Base-by-base conservation (phyloP, 2,329 filamentous ascomycete species). In the Xylariales sp. region DNA sequence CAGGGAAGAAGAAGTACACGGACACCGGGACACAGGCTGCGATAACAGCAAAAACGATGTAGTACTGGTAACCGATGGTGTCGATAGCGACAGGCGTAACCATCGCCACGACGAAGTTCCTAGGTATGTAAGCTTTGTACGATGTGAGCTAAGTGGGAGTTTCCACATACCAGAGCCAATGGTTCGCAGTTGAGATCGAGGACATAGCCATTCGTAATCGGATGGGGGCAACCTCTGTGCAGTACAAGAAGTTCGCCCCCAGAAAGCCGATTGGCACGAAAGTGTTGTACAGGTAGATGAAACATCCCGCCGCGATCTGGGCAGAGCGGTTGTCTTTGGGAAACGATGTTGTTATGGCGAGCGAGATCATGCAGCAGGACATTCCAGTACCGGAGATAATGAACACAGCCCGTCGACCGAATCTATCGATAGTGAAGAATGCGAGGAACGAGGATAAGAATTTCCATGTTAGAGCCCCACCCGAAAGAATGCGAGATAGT, bases 191-290 rank as follows among this genome's bases (percentile, higher is more conserved):
- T 0, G 71, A 74, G 29, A 80, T 71, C 24, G 71, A 70, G 2
- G 72, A 70, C 68, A 80, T 78, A 15, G 72, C 67, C 45, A 74
- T 71, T 15, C 73, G 63, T 20, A 76, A 56, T 9, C 68, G 60
- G 12, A 73, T 61, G 1, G 76, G 76, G 0, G 75, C 74, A 14
- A 80, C 63, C 51, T 80, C 76, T 1, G 76, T 71, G 44, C 74
- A 76, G 58, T 80, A 81, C 15, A 80, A 62, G 60, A 79, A 80
- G 50, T 77, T 79, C 22, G 74, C 69, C 1, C 77, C 76, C 0
- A 78, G 64, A 60, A 78, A 79, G 0, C 75, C 77, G 43, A 79
- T 73, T 0, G 73, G 74, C 32, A 78, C 73, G 58, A 80, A 80
- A 50, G 72, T 75, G 58, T 79, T 76, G 63, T 76, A 82, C 34